Evolutionary conservation across 1,284 basidiomycete species (phyloP), one percentile per base, ranked within the genome.

Genomic region (Melampsora larici-populina): DNA sequence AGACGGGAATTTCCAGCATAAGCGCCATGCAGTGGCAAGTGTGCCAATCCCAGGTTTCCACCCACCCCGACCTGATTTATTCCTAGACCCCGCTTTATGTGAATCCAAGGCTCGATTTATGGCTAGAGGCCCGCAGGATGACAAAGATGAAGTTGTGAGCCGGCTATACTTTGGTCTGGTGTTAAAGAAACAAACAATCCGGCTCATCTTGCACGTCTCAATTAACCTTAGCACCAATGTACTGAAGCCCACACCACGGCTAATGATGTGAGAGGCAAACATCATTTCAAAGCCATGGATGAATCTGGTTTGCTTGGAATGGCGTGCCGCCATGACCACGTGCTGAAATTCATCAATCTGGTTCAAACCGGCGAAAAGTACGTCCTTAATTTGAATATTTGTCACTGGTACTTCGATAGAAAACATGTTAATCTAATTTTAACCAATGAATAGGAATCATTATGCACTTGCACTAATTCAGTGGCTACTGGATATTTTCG

Each of bases 221-320:
- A n/a, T 26, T 5, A 68, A 24, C 18, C 17, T 29, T 29, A 58
- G n/a, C 11, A 18, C 31, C 26, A 26, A 9, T 67, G 65, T 67
- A 43, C 40, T 15, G 65, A 67, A 21, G 40, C 65, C 17, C 65
- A n/a, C n/a, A n/a, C n/a, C n/a, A n/a, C n/a, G n/a, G n/a, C n/a
- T n/a, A n/a, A n/a, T n/a, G n/a, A n/a, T 29, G 48, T 43, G 2
- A 24, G 33, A 24, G n/a, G 21, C 21, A 40, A 67, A 21, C 3
- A 36, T 46, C n/a, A 36, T 40, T 46, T 24, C 21, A 67, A 46
- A 29, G 65, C 36, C 3, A 43, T 36, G 40, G 65, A 67, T 67
- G 65, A 67, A 21, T 43, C 40, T 13, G 40, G 40, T 9, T 13
- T 43, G 5, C 40, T 43, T 9, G 40, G 40, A 8, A 43, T 43